Evolutionary conservation across 73 alveolate species (phyloP), one percentile per base, ranked within the genome.

Genomic region (Durusdinium trenchii): DNA sequence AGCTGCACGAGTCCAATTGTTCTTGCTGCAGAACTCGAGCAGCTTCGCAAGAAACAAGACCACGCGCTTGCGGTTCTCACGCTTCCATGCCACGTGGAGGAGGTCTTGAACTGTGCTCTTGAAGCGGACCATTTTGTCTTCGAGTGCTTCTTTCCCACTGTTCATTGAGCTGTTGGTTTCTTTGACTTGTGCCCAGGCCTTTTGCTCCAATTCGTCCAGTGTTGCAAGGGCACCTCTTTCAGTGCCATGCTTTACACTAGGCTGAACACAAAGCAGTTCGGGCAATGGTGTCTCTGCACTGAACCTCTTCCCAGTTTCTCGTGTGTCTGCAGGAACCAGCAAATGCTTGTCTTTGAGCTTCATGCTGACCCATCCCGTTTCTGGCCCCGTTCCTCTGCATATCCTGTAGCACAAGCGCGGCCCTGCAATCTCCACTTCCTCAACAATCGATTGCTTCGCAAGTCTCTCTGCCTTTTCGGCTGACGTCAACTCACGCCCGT

Each of bases 281-380:
- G 96, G 96, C 6, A 89, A 6, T 7, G 96, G 86, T 5, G 96
- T 38, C 12, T 10, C 32, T 6, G 69, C 50, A 4, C 30, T 52
- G 36, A 89, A 62, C 30, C n/a, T 67, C 86, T 67, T 62, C n/a
- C 96, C 96, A 4, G 96, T 89, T 36, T 89, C 96, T 38, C 96
- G 96, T 30, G 40, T 40, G 30, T 89, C 96, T 23, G 96, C 96
- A 28, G 86, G 96, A 32, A 89, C 71, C 47, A 64, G 40, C 43
- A 86, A 83, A 60, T 18, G 95, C 46, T 43, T 28, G 45, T 48
- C 95, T 69, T 82, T 82, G 46, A 82, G 67, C 48, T 82, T 82
- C 46, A 26, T 48, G 92, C 92, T 82, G 92, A 82, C 48, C 92
- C 92, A 82, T 5, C 92, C 92, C 30, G 48, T 48, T 32, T 6